Percentiles rank a stretch among this genome's conserved stretches.
phyloP scores from a whole-genome alignment of 768 basidiomycete genomes.

The Pulveroboletus ravenelii region DNA sequence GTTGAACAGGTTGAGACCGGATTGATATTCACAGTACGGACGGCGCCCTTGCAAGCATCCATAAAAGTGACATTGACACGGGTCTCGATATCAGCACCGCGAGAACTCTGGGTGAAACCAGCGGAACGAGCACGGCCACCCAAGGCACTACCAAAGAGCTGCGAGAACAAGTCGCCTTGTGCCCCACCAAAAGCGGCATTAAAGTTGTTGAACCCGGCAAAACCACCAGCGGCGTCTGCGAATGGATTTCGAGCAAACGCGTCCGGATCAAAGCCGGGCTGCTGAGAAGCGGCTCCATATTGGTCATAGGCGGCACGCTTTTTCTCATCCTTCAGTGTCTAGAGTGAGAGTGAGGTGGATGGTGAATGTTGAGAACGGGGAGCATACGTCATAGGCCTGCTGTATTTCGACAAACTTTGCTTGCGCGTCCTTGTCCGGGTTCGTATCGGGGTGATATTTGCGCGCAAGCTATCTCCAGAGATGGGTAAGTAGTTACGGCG shows the following conservation, averaged over 20 bases:
- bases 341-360: slow-evolving; percentile 17
- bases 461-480: slow-evolving; percentile 73
- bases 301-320: slow-evolving; percentile 89
- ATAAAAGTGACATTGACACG: slow-evolving; percentile 75
- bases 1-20: slow-evolving; percentile 81
- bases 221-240: slow-evolving; percentile 50
- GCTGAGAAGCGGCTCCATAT: slow-evolving; percentile 88
- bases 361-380: slow-evolving; percentile 11
- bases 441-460: slow-evolving; percentile 97
- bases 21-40: slow-evolving; percentile 66
- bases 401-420: slow-evolving; percentile 97
- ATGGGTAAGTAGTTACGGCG: slow-evolving; percentile 13
- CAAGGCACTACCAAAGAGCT: slow-evolving; percentile 71
- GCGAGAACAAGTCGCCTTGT: slow-evolving; percentile 73
- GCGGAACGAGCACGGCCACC: slow-evolving; percentile 44
- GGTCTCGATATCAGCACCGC: slow-evolving; percentile 82
- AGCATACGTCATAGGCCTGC: slow-evolving; percentile 88
- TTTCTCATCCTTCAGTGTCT: slow-evolving; percentile 93
- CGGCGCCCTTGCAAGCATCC: slow-evolving; percentile 91
- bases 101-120: slow-evolving; percentile 40
- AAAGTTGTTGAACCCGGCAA: slow-evolving; percentile 71
- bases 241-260: slow-evolving; percentile 61
- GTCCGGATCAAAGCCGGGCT: slow-evolving; percentile 91
- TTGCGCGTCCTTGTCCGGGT: slow-evolving; percentile 84
- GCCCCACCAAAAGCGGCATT: slow-evolving; percentile 51